Percentiles rank a stretch among this genome's conserved stretches.
Conservation (phyloP, 148 eudicot species). For the Vaccinium vitisidaea region DNA sequence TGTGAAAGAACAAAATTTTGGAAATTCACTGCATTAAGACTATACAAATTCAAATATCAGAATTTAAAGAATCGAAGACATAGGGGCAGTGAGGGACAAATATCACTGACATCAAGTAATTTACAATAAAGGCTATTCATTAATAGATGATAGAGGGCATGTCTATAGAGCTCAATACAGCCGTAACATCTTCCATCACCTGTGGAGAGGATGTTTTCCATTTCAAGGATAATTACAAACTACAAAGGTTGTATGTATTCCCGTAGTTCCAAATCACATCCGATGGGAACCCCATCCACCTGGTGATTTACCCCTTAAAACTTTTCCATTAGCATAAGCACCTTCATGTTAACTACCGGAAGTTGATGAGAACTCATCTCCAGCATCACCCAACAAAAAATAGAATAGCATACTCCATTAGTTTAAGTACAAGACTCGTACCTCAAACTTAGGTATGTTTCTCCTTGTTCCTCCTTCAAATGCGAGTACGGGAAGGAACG, state of each 20-base stretch:
- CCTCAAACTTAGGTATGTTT: constrained; percentile 95
- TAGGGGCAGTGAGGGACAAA: neutral
- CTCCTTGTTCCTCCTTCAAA: constrained; percentile 98
- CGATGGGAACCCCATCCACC: neutral
- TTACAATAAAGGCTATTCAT: neutral
- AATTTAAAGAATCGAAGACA: neutral
- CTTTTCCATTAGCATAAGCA: neutral
- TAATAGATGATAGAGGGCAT: neutral
- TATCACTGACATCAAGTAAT: neutral
- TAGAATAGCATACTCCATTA: neutral
- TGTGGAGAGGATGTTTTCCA: neutral
- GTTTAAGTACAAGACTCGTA: constrained; percentile 19
- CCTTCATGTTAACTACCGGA: neutral
- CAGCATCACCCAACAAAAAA: neutral
- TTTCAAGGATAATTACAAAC: constrained; percentile 8
- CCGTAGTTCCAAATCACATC: neutral
- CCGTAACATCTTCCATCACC: neutral
- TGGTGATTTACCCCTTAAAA: neutral
- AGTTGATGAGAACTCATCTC: neutral
- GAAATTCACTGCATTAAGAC: neutral
- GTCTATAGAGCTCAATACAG: neutral
- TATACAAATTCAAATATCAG: neutral
- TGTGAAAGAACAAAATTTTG: neutral
- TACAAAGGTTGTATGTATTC: neutral
- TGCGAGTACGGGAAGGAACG: constrained; percentile 85